Percentiles rank a stretch among this genome's conserved stretches.
Conservation (phyloP, 352 stramenopile species). For the Aphanomyces invadans region DNA sequence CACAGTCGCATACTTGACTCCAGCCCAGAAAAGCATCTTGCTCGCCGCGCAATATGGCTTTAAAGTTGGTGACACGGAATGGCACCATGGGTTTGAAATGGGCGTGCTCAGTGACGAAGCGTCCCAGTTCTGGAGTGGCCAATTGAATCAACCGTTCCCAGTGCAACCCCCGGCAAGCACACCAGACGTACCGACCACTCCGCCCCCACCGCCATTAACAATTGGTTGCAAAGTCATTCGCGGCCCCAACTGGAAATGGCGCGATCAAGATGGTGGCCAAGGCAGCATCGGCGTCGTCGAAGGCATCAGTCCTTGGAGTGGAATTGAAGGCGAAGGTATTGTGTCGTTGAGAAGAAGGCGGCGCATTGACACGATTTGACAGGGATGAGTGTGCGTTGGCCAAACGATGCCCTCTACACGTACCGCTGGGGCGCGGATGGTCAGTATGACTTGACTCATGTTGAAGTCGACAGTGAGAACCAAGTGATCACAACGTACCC, state of each 20-base stretch:
- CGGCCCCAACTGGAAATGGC: constrained; percentile 87
- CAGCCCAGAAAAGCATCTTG: constrained; percentile 41
- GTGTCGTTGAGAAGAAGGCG: too few relatives aligned
- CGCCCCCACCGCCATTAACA: constrained; percentile 38
- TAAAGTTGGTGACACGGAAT: constrained; percentile 43
- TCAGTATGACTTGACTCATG: constrained; percentile 79
- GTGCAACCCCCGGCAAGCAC: constrained; percentile 25
- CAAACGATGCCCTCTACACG: constrained; percentile 82
- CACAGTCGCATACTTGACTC: constrained; percentile 52
- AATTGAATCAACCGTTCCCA: constrained; percentile 52
- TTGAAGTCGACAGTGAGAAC: constrained; percentile 73
- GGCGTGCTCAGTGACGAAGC: constrained; percentile 61
- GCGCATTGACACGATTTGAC: too few relatives aligned
- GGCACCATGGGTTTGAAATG: constrained; percentile 66
- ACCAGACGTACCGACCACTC: constrained; percentile 17
- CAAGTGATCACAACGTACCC: constrained; percentile 60
- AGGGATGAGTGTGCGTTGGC: constrained; percentile 81
- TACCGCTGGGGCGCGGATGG: constrained; percentile 84
- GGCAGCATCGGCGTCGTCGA: constrained; percentile 74
- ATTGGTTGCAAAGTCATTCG: constrained; percentile 84
- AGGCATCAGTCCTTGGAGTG: constrained; percentile 81
- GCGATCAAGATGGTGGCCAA: constrained; percentile 82
- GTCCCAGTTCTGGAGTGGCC: constrained; percentile 69
- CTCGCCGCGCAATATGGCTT: constrained; percentile 65
- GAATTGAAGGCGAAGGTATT: constrained; percentile 73